A percentile compares a stretch with the other conserved stretches of the same genome.
Conservation (phyloP, 768 basidiomycete genomes). For the Lactarius quietus region DNA sequence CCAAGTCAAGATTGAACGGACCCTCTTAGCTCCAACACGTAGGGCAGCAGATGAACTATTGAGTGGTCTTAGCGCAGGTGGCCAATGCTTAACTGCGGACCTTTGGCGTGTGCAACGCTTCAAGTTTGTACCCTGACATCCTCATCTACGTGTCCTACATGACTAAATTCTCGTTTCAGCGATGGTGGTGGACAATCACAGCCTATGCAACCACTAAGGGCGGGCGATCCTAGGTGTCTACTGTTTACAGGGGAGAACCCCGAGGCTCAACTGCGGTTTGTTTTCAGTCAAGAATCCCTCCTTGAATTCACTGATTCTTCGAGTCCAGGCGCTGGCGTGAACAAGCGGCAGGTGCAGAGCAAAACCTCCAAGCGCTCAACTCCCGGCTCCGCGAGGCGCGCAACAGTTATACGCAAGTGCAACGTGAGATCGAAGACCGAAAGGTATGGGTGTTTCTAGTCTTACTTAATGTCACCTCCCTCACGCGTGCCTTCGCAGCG, state of each 20-base stretch:
- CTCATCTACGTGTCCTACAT: neutral
- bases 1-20: slow-evolving; percentile 63
- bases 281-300: neutral
- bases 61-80: slow-evolving; percentile 42
- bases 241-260: slow-evolving; percentile 23
- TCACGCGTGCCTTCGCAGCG: slow-evolving; percentile 17
- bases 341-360: slow-evolving; percentile 39
- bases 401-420: slow-evolving; percentile 32
- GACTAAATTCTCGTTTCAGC: slow-evolving; percentile 35
- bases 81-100: slow-evolving; percentile 62
- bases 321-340: slow-evolving; percentile 44
- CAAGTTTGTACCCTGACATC: slow-evolving; percentile 42
- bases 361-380: slow-evolving; percentile 34
- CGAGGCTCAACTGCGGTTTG: slow-evolving; percentile 23
- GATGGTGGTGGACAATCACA: slow-evolving; percentile 65
- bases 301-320: neutral
- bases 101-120: slow-evolving; percentile 60
- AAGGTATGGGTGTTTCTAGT: slow-evolving; percentile 1
- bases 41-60: slow-evolving; percentile 57
- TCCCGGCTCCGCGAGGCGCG: slow-evolving; percentile 32
- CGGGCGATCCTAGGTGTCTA: slow-evolving; percentile 32
- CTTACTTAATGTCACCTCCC: neutral
- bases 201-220: slow-evolving; percentile 33
- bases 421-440: slow-evolving; percentile 27
- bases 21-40: slow-evolving; percentile 62